phyloP scores from a whole-genome alignment of 1,284 basidiomycete genomes.

The Cryptococcus sp. region DNA sequence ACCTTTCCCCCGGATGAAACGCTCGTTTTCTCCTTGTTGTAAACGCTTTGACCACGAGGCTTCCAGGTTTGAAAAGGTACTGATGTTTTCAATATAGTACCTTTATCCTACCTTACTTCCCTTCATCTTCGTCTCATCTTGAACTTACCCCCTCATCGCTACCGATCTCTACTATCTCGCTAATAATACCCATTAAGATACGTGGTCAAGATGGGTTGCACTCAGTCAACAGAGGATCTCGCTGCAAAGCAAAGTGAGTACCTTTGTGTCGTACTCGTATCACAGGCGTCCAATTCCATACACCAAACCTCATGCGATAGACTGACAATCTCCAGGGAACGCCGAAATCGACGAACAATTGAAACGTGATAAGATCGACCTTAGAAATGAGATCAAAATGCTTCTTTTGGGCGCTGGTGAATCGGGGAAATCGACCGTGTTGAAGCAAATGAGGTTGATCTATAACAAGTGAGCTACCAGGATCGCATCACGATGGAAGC shows the following conservation, averaged over 20 bases:
- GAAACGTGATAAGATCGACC: conserved; percentile 83
- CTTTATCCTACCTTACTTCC: no score
- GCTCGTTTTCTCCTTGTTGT: no score
- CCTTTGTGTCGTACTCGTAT: neutral
- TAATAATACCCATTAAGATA: neutral
- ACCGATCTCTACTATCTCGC: neutral
- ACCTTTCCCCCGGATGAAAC: no score
- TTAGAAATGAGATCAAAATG: conserved; percentile 87
- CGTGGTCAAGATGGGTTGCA: conserved; percentile 43
- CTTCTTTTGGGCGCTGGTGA: conserved; percentile 73
- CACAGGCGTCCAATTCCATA: no score
- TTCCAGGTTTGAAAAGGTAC: no score
- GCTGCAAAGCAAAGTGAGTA: conserved; percentile 41
- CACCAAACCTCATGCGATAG: no score
- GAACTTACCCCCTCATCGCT: neutral
- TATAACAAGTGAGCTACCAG: conserved; percentile 54
- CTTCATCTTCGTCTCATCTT: neutral
- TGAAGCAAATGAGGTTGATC: conserved; percentile 96
- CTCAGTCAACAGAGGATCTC: conserved; percentile 43
- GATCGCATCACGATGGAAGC: neutral
- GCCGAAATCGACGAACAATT: conserved; percentile 95
- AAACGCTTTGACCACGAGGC: no score
- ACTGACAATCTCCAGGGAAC: conserved; percentile 52
- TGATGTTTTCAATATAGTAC: no score
- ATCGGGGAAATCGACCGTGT: conserved; percentile 82